Percentiles rank a stretch among this genome's conserved stretches.
phyloP scores from a whole-genome alignment of 768 basidiomycete genomes.

The Xerocomellus chrysenteron region DNA sequence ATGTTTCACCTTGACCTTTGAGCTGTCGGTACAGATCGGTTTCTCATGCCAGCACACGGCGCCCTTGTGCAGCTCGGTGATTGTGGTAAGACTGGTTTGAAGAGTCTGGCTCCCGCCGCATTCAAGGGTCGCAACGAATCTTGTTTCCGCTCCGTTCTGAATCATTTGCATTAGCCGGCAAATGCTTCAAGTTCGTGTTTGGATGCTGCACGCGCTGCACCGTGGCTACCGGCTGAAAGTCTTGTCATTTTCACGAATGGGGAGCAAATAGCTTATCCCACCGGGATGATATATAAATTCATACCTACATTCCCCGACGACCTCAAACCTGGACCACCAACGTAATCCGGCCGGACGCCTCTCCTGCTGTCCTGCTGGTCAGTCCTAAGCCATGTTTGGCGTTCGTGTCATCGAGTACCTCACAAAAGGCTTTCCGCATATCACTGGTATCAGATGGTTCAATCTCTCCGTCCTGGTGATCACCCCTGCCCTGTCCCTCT shows the following conservation, averaged over 20 bases:
- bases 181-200: constrained; percentile 13
- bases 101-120: constrained; percentile 1
- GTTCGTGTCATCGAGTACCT: constrained; percentile 12
- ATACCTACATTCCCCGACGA: constrained; percentile 15
- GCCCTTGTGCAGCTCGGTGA: neutral
- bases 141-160: constrained; percentile 17
- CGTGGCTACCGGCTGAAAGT: constrained; percentile 24
- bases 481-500: constrained; percentile 69
- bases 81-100: constrained; percentile 1
- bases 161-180: constrained; percentile 4
- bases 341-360: constrained; percentile 1
- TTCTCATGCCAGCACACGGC: constrained; percentile 18
- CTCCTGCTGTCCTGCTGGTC: constrained; percentile 2
- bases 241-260: constrained; percentile 19
- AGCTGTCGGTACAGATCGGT: constrained; percentile 14
- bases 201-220: constrained; percentile 1
- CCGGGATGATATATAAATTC: constrained; percentile 29
- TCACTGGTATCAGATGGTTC: constrained; percentile 70
- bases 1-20: constrained; percentile 17
- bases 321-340: constrained; percentile 4
- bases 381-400: constrained; percentile 10
- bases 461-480: constrained; percentile 67
- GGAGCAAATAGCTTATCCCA: constrained; percentile 19
- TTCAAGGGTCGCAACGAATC: constrained; percentile 14
- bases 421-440: constrained; percentile 41